Conservation (phyloP, 352 stramenopile species). For the Aphanomyces astaci region DNA sequence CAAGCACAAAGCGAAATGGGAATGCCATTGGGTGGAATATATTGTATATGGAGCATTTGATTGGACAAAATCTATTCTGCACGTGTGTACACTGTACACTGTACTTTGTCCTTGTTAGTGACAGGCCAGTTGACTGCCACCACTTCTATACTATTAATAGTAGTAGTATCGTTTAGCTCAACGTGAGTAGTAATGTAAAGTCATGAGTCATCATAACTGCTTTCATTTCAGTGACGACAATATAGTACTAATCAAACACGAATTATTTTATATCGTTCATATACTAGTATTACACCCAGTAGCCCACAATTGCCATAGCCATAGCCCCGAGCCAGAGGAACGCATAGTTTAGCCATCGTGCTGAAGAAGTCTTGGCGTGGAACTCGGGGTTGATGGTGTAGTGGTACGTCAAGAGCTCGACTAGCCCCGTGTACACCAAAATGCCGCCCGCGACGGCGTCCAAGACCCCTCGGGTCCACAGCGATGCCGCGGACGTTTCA, state of each 20-base stretch:
- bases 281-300: constrained; percentile 21
- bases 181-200: too few relatives aligned
- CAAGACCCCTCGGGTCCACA: constrained; percentile 21
- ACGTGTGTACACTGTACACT: too few relatives aligned
- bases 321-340: constrained; percentile 20
- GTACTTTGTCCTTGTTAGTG: too few relatives aligned
- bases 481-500: background rate
- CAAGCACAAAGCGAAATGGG: too few relatives aligned
- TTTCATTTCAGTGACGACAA: too few relatives aligned
- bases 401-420: constrained; percentile 26
- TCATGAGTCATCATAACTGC: too few relatives aligned
- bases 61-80: background rate
- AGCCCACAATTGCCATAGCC: constrained; percentile 25
- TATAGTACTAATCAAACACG: background rate
- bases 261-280: background rate
- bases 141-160: too few relatives aligned
- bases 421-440: constrained; percentile 26
- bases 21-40: too few relatives aligned
- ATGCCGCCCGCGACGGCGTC: constrained; percentile 28
- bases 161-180: too few relatives aligned
- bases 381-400: constrained; percentile 25
- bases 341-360: constrained; percentile 10
- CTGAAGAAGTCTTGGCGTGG: constrained; percentile 1
- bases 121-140: too few relatives aligned
- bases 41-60: background rate